A percentile compares a stretch with the other conserved stretches of the same genome.
Conservation (phyloP, 1,139 yeast genomes). For the Diutina scorzettiae region DNA sequence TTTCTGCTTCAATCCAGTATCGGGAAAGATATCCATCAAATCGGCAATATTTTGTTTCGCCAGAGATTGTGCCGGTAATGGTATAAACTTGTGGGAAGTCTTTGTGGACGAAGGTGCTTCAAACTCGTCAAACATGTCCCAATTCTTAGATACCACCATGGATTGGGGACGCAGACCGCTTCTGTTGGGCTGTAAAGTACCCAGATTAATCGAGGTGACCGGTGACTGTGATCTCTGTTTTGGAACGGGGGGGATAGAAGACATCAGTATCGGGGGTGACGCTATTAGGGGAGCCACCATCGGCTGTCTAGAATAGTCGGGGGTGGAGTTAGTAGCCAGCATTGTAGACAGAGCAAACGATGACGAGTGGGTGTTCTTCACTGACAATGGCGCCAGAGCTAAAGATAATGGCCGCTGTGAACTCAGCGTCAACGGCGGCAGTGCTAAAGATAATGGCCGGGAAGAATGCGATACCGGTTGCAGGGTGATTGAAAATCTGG, state of each 20-base stretch:
- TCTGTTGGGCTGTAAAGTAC: too few relatives aligned
- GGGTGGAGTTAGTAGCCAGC: background rate
- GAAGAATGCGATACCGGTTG: too few relatives aligned
- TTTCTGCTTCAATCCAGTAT: background rate
- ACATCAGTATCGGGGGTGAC: background rate
- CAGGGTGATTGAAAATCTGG: too few relatives aligned
- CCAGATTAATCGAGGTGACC: too few relatives aligned
- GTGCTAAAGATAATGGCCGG: too few relatives aligned
- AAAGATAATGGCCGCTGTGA: too few relatives aligned
- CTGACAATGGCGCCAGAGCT: too few relatives aligned
- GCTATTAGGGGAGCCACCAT: background rate
- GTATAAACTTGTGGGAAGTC: background rate
- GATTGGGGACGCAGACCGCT: background rate
- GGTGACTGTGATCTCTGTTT: too few relatives aligned
- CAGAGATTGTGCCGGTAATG: background rate
- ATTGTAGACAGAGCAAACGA: too few relatives aligned
- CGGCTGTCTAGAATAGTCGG: too few relatives aligned
- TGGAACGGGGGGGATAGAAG: background rate
- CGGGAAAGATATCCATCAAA: conserved; percentile 3
- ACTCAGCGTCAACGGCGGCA: too few relatives aligned
- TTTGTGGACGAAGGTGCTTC: background rate
- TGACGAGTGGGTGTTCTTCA: too few relatives aligned
- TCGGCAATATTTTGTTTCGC: background rate
- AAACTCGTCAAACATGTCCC: background rate
- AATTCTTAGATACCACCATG: background rate